Conservation (phyloP, 2,329 filamentous ascomycete species). For the Cladosporium sp. region DNA sequence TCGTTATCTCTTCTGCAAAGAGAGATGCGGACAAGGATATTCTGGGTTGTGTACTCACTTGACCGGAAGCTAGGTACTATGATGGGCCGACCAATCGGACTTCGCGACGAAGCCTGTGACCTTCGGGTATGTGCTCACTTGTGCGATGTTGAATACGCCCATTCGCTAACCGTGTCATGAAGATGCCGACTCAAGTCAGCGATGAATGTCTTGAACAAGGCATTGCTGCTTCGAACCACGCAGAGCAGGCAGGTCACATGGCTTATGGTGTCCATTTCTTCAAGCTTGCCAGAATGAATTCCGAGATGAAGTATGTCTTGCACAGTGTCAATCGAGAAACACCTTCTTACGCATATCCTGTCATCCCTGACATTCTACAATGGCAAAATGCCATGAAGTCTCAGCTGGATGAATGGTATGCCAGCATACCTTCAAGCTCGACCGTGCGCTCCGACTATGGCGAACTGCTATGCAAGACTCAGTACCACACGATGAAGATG, state of each 20-base stretch:
- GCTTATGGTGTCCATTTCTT: background rate
- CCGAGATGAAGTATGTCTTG: slow-evolving; percentile 6
- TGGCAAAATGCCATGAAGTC: background rate
- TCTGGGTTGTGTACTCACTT: background rate
- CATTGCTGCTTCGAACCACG: no score
- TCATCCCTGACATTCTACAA: background rate
- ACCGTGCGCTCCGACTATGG: background rate
- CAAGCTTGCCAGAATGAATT: background rate
- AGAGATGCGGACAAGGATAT: slow-evolving; percentile 6
- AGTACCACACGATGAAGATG: slow-evolving; percentile 1
- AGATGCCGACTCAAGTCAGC: background rate
- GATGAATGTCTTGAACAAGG: background rate
- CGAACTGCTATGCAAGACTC: background rate
- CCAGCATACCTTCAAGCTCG: background rate
- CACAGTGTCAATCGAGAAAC: background rate
- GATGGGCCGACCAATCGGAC: background rate
- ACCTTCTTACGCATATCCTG: background rate
- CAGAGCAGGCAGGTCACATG: background rate
- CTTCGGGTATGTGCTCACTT: background rate
- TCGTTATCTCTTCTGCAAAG: background rate
- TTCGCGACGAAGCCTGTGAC: slow-evolving; percentile 4
- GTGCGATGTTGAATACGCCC: background rate
- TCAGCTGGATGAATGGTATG: background rate
- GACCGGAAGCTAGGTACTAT: background rate
- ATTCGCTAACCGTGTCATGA: background rate